A percentile compares a stretch with the other conserved stretches of the same genome.
phyloP scores from a whole-genome alignment of 805 yeast species.

The Priceomyces fermenticarens region DNA sequence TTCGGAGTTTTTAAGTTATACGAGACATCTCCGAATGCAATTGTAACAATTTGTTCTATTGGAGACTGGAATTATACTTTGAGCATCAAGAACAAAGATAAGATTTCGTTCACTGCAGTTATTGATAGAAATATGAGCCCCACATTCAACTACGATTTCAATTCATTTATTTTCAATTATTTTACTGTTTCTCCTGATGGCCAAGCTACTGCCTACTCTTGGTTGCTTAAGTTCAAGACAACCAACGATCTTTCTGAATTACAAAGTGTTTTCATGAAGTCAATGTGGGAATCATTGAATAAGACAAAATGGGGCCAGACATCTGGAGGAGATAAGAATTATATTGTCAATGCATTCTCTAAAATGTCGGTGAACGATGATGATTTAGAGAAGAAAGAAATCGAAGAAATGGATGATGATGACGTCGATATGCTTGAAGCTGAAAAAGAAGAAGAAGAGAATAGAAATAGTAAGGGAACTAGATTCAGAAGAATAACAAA shows the following conservation, averaged over 20 bases:
- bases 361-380: conserved; percentile 35
- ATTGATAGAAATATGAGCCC: conserved; percentile 55
- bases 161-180: conserved; percentile 66
- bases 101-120: conserved; percentile 8
- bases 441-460: conserved; percentile 35
- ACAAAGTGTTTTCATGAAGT: conserved; percentile 48
- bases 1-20: conserved; percentile 47
- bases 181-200: conserved; percentile 15
- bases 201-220: conserved; percentile 49
- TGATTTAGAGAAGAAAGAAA: conserved; percentile 22
- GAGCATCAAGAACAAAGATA: conserved; percentile 28
- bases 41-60: conserved; percentile 35
- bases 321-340: conserved; percentile 46
- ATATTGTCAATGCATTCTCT: conserved; percentile 51
- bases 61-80: conserved; percentile 55
- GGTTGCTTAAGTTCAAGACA: conserved; percentile 55
- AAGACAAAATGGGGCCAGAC: conserved; percentile 46
- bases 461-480: neutral
- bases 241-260: conserved; percentile 44
- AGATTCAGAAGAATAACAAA: conserved; percentile 3
- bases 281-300: conserved; percentile 62
- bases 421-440: conserved; percentile 14
- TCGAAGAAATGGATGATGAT: neutral
- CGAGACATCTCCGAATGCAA: conserved; percentile 27
- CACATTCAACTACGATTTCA: conserved; percentile 54